Evolutionary conservation across 2,329 filamentous ascomycete species (phyloP), one percentile per base, ranked within the genome.

Genomic region (Arthrobotrys pseudoclavata): DNA sequence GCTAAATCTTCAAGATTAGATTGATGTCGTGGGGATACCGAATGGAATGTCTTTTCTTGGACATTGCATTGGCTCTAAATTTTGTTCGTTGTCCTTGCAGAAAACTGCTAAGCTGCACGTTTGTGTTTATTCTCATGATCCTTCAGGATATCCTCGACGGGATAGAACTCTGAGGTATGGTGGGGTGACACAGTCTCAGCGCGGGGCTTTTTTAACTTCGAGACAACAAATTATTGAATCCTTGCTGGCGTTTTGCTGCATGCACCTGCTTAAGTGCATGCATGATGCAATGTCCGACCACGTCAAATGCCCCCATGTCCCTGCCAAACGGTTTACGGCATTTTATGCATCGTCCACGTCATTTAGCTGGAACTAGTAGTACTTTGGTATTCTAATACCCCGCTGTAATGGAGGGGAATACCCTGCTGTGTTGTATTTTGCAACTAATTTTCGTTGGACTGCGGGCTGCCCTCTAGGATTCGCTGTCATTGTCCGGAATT

Each of bases 271-370:
- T 13, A 55, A n/a, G 29, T 55, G 26, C 50, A 50, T 60, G 66
- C 66, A 69, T 60, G 61, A 57, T 69, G 66, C 66, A 69, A 60
- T 69, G 50, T 57, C 18, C 18, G 66, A 48, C 50, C 66, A 69
- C 50, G 34, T 68, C 29, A 18, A 37, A 40, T 50, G 29, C 26
- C 24, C 31, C 24, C 50, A 24, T 12, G 22, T 26, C 47, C 7
- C 34, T 13, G n/a, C n/a, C n/a, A n/a, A n/a, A n/a, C n/a, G 4
- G 29, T 31, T 40, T 13, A 40, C 10, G 34, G 34, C 2, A 40
- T 13, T 40, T 40, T 42, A 31, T 42, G 7, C 55, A 62, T 22
- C 20, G 57, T 62, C 20, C 57, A 62, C 57, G 57, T 62, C 57
- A 47, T 62, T 62, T n/a, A 45, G 37, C 12, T 40, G 2, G 3